Percentiles rank a stretch among this genome's conserved stretches.
Evolutionary conservation across 169 alveolate species (phyloP).

Genomic region (Eimeria acervulina): DNA sequence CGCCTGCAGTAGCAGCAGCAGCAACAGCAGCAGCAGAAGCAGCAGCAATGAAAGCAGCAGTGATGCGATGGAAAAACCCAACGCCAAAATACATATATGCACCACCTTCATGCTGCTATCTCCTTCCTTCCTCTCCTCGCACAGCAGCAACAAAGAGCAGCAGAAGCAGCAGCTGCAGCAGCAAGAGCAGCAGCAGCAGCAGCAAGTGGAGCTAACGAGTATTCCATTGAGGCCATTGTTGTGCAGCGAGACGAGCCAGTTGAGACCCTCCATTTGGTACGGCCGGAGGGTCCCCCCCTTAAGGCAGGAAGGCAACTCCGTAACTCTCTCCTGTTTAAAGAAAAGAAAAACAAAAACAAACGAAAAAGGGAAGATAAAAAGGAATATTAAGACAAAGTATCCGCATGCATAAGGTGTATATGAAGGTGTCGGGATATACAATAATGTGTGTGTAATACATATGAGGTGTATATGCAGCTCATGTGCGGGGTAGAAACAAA

Average conservation of each 20-base stretch:
- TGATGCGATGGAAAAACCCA: no score
- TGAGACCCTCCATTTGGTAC: constrained; percentile 94
- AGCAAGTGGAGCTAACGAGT: constrained; percentile 75
- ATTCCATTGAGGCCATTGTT: constrained; percentile 96
- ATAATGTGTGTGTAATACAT: no score
- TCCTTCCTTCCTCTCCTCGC: no score
- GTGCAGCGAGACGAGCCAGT: constrained; percentile 96
- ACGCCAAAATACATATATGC: no score
- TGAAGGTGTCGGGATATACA: no score
- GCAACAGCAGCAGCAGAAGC: not conserved
- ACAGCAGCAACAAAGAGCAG: not conserved
- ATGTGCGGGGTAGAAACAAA: no score
- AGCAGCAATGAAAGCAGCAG: no score
- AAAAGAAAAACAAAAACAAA: not conserved
- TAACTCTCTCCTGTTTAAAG: constrained; percentile 90
- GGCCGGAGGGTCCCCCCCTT: constrained; percentile 93
- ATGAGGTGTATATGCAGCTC: no score
- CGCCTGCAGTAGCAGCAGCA: constrained; percentile 87
- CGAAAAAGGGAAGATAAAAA: not conserved
- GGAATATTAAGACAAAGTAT: no score
- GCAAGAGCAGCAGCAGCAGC: not conserved
- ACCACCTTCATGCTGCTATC: no score
- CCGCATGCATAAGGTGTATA: not conserved
- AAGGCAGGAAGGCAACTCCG: constrained; percentile 93
- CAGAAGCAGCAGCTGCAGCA: not conserved